These are phyloP conservation scores for Trichoderma erinaceum DNA, from an alignment of 495 filamentous ascomycete species.

Conservation along the genomic window DNA sequence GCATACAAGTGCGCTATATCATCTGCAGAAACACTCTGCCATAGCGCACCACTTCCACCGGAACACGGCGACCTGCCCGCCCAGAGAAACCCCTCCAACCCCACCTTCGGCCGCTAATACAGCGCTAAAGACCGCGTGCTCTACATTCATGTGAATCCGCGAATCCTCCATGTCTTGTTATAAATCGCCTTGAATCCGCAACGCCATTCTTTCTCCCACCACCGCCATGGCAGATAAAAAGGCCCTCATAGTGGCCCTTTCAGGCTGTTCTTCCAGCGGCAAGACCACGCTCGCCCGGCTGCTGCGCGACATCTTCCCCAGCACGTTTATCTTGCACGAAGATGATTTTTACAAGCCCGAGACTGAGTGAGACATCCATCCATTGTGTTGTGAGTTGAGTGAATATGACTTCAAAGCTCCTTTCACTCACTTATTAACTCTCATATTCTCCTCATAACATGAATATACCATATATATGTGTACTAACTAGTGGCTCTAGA, in stretches of 20 bases:
- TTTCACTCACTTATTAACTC: slow-evolving; percentile 2
- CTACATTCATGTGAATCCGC: no score
- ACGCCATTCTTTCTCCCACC: not conserved
- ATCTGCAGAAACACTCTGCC: not conserved
- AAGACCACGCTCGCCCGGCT: slow-evolving; percentile 76
- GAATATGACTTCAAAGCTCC: no score
- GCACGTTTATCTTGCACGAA: slow-evolving; percentile 76
- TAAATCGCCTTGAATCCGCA: not conserved
- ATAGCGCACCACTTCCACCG: not conserved
- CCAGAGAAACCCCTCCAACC: not conserved
- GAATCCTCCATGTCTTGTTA: not conserved
- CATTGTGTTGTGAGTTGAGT: no score
- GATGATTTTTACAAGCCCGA: slow-evolving; percentile 90
- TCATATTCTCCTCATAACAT: not conserved
- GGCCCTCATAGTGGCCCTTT: slow-evolving; percentile 63
- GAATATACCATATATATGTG: not conserved
- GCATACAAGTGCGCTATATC: no score
- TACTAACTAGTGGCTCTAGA: slow-evolving; percentile 25
- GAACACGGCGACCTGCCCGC: not conserved
- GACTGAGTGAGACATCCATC: slow-evolving; percentile 42
- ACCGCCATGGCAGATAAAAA: slow-evolving; percentile 28
- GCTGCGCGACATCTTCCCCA: slow-evolving; percentile 63
- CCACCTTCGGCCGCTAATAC: not conserved
- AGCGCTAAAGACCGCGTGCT: not conserved
- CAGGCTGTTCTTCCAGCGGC: slow-evolving; percentile 69